phyloP scores from a whole-genome alignment of 75 land plant genomes.

The Selaginella tamariscina region DNA sequence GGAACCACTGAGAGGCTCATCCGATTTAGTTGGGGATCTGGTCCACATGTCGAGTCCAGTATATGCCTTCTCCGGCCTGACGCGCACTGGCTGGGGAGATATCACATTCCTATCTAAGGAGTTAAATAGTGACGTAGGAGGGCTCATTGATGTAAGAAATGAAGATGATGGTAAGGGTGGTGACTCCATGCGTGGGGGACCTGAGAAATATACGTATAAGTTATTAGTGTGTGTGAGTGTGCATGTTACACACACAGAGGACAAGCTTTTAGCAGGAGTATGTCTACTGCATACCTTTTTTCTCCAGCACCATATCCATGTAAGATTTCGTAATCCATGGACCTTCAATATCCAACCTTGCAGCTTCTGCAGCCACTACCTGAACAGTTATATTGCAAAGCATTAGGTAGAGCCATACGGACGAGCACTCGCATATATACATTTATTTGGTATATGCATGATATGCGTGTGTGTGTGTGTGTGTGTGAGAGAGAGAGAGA shows the following conservation, averaged over 20 bases:
- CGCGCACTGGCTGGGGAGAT: slow-evolving; percentile 68
- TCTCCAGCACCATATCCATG: slow-evolving; percentile 87
- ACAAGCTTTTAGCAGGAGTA: too few species aligned
- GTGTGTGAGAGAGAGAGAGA: too few species aligned
- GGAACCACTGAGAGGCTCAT: slow-evolving; percentile 61
- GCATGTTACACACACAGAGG: too few species aligned
- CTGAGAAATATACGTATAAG: slow-evolving; percentile 23
- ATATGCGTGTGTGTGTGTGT: too few species aligned
- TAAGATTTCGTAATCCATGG: slow-evolving; percentile 98
- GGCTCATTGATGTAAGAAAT: slow-evolving; percentile 12
- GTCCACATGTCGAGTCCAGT: slow-evolving; percentile 81
- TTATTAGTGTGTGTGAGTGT: background rate
- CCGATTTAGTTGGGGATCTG: slow-evolving; percentile 93
- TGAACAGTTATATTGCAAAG: too few species aligned
- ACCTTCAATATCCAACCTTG: slow-evolving; percentile 53
- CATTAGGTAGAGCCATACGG: too few species aligned
- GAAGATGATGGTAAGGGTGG: slow-evolving; percentile 60
- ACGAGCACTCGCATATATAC: too few species aligned
- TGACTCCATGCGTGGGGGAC: slow-evolving; percentile 88
- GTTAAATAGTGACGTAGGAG: slow-evolving; percentile 13
- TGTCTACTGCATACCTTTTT: slow-evolving; percentile 64
- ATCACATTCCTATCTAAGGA: slow-evolving; percentile 41
- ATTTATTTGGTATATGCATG: too few species aligned
- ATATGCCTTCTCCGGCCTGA: slow-evolving; percentile 33
- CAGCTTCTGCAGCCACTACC: slow-evolving; percentile 72